phyloP scores from a whole-genome alignment of 495 filamentous ascomycete species.

The Penicillium samsonianum region DNA sequence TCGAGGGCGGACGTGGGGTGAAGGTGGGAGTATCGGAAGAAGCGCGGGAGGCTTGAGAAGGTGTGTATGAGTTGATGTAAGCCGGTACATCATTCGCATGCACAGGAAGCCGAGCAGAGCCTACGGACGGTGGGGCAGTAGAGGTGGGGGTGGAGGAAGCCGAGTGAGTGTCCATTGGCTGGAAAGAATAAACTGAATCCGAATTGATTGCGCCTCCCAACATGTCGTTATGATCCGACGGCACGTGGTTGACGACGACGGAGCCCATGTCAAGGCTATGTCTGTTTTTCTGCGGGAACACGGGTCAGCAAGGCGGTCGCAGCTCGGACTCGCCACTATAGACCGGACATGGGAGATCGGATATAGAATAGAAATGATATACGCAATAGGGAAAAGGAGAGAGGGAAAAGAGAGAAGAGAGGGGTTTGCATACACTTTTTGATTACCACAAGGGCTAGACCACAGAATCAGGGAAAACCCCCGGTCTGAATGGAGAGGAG shows the following conservation, averaged over 20 bases:
- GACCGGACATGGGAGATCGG: background rate
- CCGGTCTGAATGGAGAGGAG: slow-evolving; percentile 9
- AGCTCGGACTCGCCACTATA: slow-evolving; percentile 20
- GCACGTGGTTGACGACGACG: slow-evolving; percentile 48
- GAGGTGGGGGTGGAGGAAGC: slow-evolving; percentile 45
- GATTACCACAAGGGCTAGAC: slow-evolving; percentile 7
- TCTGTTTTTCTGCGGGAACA: slow-evolving; percentile 12
- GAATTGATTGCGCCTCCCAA: slow-evolving; percentile 49
- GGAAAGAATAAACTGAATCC: slow-evolving; percentile 40
- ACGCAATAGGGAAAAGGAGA: too few species aligned
- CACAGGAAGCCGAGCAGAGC: slow-evolving; percentile 39
- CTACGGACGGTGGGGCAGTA: slow-evolving; percentile 43
- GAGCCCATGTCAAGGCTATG: slow-evolving; percentile 44
- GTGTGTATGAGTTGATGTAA: slow-evolving; percentile 41
- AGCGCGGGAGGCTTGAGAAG: slow-evolving; percentile 29
- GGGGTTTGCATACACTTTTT: slow-evolving; percentile 8
- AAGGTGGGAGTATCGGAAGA: slow-evolving; percentile 33
- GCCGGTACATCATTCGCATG: slow-evolving; percentile 43
- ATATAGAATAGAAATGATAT: slow-evolving; percentile 6
- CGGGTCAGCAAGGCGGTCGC: slow-evolving; percentile 21
- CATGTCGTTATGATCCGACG: slow-evolving; percentile 46
- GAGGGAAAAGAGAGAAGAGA: slow-evolving; percentile 7
- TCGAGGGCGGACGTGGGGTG: slow-evolving; percentile 28
- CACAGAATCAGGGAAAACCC: slow-evolving; percentile 20
- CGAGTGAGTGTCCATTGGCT: slow-evolving; percentile 28